A percentile compares a stretch with the other conserved stretches of the same genome.
Evolutionary conservation across 192 early-diverging fungal species (phyloP).

Genomic region (Chytriomyces sp.): DNA sequence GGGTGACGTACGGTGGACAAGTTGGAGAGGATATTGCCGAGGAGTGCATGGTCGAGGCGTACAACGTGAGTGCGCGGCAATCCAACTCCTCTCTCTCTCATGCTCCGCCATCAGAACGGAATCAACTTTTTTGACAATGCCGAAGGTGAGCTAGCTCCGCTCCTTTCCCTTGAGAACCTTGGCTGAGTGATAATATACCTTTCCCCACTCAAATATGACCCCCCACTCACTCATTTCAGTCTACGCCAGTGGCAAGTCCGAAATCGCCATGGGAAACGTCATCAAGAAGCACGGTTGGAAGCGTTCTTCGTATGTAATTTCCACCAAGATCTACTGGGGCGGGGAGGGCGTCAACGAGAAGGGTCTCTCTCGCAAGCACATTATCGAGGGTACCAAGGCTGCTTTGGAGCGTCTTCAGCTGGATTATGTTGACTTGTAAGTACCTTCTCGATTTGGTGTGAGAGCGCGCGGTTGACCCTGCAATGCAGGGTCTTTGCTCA

Average conservation of each 20-base stretch:
- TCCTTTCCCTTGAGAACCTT: neutral
- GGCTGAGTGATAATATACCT: constrained; percentile 3
- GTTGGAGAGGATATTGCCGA: constrained; percentile 26
- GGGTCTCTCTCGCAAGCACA: constrained; percentile 83
- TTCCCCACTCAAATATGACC: constrained; percentile 22
- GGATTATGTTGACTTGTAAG: constrained; percentile 61
- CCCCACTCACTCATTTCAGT: too few species aligned
- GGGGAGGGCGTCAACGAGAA: constrained; percentile 68
- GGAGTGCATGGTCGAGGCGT: constrained; percentile 18
- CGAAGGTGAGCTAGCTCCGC: constrained; percentile 1
- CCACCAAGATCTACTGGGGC: constrained; percentile 68
- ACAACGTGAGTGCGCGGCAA: constrained; percentile 1
- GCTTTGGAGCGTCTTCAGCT: constrained; percentile 63
- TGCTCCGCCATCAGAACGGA: too few species aligned
- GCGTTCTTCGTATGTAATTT: constrained; percentile 73
- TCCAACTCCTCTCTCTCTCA: constrained; percentile 1
- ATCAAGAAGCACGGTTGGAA: constrained; percentile 74
- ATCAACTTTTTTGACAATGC: constrained; percentile 75
- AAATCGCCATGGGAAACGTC: constrained; percentile 75
- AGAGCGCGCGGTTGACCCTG: too few species aligned
- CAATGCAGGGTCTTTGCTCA: constrained; percentile 71
- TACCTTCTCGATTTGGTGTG: neutral
- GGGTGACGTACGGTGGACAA: constrained; percentile 69
- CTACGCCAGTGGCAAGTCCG: constrained; percentile 63
- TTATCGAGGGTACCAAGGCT: constrained; percentile 80